Evolutionary conservation across 2,329 filamentous ascomycete species (phyloP).

Genomic region (Aureobasidium zeae): DNA sequence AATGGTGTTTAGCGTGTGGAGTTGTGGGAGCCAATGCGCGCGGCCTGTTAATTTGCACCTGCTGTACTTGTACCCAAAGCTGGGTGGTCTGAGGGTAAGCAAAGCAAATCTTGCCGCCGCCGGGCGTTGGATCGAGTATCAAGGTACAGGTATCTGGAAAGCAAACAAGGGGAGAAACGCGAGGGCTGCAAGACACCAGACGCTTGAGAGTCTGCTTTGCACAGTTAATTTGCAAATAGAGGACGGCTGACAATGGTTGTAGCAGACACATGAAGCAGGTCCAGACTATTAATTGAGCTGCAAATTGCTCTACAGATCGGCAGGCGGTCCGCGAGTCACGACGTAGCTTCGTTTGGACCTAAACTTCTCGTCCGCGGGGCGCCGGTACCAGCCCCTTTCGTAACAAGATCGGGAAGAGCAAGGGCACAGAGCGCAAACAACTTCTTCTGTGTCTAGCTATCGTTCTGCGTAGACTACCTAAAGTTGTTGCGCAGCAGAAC

Average conservation of each 20-base stretch:
- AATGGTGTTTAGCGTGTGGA: constrained; percentile 14
- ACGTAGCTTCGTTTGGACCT: constrained; percentile 1
- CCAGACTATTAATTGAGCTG: neutral
- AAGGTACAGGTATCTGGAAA: neutral
- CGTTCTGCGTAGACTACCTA: no score
- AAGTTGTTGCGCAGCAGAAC: no score
- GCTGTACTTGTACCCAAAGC: neutral
- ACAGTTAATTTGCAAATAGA: neutral
- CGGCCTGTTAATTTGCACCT: constrained; percentile 9
- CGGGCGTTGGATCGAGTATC: no score
- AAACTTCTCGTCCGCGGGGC: constrained; percentile 10
- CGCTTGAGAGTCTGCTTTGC: no score
- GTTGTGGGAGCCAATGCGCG: constrained; percentile 5
- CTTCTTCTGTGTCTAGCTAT: neutral
- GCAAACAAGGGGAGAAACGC: neutral
- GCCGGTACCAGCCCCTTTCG: constrained; percentile 13
- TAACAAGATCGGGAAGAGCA: neutral
- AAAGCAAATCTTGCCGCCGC: constrained; percentile 1
- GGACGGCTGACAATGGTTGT: neutral
- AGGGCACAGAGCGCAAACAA: constrained; percentile 8
- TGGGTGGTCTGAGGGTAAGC: constrained; percentile 12
- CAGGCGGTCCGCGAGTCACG: constrained; percentile 8
- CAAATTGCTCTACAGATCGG: constrained; percentile 7
- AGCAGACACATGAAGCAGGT: constrained; percentile 9
- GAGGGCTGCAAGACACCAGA: neutral